phyloP scores from a whole-genome alignment of 441 rosid genomes.

The Populus hybrid region DNA sequence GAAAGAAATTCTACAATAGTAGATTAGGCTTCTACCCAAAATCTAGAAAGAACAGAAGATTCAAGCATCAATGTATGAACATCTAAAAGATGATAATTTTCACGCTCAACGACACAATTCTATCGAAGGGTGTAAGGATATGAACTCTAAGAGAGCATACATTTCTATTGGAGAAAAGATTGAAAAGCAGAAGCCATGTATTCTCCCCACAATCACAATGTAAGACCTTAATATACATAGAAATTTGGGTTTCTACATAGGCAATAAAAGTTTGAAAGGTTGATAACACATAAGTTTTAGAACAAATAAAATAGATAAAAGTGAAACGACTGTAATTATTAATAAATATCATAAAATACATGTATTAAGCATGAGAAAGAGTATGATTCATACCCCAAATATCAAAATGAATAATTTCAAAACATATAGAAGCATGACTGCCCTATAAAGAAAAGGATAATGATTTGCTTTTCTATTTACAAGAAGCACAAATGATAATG shows the following conservation, averaged over 20 bases:
- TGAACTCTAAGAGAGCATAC: background rate
- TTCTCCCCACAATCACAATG: background rate
- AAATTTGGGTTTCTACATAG: background rate
- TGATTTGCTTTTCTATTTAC: too few species aligned
- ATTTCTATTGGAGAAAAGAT: background rate
- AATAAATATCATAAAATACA: background rate
- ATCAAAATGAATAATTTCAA: conserved; percentile 5
- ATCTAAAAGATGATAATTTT: background rate
- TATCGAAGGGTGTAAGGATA: background rate
- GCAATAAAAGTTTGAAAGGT: background rate
- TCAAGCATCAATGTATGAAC: background rate
- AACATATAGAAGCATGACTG: background rate
- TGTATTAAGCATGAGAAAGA: conserved; percentile 2
- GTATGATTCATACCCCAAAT: background rate
- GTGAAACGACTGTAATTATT: background rate
- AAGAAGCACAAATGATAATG: background rate
- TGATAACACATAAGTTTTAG: background rate
- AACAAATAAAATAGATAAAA: background rate
- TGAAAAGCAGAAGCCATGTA: background rate
- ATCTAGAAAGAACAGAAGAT: background rate
- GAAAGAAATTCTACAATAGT: background rate
- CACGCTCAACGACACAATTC: background rate
- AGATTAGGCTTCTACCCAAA: background rate
- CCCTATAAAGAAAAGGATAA: background rate
- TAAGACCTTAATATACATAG: background rate